Base-by-base conservation (phyloP, 2,329 filamentous ascomycete genomes). In the Fusarium drepaniforme region DNA sequence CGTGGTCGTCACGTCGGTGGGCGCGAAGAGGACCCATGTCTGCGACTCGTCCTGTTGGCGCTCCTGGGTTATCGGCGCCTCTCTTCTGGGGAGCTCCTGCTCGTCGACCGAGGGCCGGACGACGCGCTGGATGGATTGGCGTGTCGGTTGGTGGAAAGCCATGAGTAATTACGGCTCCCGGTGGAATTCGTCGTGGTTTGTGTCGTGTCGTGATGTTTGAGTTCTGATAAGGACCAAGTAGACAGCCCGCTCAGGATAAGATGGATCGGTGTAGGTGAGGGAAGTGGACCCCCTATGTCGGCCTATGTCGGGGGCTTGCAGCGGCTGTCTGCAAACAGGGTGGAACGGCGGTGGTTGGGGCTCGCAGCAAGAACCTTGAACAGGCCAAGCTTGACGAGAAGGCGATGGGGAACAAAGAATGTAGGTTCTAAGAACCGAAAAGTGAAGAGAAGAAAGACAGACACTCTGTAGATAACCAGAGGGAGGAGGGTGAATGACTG, bases 1-100 rank as follows among this genome's bases (percentile, higher is more conserved):
- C 13, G 89, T 88, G 23, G 93, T 92, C 5, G 88, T 89, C 57
- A 84, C 84, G 38, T 92, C 89, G 73, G 92, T 91, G 11, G 94
- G 94, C 9, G 95, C 94, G 86, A 99, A 99, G 75, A 99, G 91
- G 65, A 98, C 93, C 97, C 97, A 99, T 89, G 97, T 96, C 83
- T 97, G 93, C 15, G 94, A 93, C 75, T 96, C 93, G 71, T 94
- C 91, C 70, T 91, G 85, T 51, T 75, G 77, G 25, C 80, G 78
- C 59, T 84, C 83, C 40, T 82, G 75, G 70, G 75, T 67, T 67
- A 78, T 79, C 74, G 78, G 80, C 68, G 59, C 62, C 21, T 77
- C 75, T 60, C 67, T 66, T 64, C 78, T 75, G 18, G 76, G 75
- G 59, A 79, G 73, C 28, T 83, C 82, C 35, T 83, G 80, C 40